phyloP scores from a whole-genome alignment of 2,329 filamentous ascomycete species.

The Pseudocercospora macadamiae region DNA sequence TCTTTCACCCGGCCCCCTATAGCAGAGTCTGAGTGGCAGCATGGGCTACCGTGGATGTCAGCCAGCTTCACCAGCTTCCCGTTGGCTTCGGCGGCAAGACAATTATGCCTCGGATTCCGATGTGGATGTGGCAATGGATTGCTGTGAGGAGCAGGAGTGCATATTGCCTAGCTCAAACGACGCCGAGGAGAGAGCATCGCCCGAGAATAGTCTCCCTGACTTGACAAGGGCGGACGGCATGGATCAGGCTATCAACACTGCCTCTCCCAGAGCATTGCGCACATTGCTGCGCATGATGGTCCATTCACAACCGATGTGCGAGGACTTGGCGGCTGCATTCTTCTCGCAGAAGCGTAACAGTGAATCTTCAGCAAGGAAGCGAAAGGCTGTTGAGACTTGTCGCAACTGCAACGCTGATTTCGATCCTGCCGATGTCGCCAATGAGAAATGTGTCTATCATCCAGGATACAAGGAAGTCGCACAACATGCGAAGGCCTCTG shows the following conservation, averaged over 20 bases:
- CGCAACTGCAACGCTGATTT: slow-evolving; percentile 14
- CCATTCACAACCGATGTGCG: slow-evolving; percentile 12
- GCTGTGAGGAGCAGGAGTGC: not conserved
- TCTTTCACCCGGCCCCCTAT: too few species aligned
- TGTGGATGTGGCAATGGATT: slow-evolving; percentile 1
- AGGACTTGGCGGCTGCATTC: slow-evolving; percentile 10
- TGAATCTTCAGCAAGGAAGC: not conserved
- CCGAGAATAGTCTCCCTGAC: not conserved
- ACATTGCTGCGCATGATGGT: slow-evolving; percentile 18
- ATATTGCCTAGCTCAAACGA: not conserved
- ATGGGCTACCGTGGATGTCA: not conserved
- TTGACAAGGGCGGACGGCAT: not conserved
- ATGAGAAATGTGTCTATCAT: slow-evolving; percentile 15
- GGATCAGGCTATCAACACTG: slow-evolving; percentile 15
- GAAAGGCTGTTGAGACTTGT: slow-evolving; percentile 14
- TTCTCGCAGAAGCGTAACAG: slow-evolving; percentile 1
- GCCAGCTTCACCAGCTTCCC: slow-evolving; percentile 10
- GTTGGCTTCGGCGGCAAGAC: slow-evolving; percentile 8
- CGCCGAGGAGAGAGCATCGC: slow-evolving; percentile 2
- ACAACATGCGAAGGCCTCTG: not conserved
- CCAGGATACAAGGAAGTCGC: not conserved
- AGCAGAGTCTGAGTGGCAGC: too few species aligned
- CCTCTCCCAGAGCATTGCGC: slow-evolving; percentile 12
- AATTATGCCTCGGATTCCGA: not conserved
- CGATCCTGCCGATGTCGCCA: slow-evolving; percentile 10